Evolutionary conservation across 805 yeast species (phyloP).

Genomic region (Wickerhamomyces subpelliculosus): DNA sequence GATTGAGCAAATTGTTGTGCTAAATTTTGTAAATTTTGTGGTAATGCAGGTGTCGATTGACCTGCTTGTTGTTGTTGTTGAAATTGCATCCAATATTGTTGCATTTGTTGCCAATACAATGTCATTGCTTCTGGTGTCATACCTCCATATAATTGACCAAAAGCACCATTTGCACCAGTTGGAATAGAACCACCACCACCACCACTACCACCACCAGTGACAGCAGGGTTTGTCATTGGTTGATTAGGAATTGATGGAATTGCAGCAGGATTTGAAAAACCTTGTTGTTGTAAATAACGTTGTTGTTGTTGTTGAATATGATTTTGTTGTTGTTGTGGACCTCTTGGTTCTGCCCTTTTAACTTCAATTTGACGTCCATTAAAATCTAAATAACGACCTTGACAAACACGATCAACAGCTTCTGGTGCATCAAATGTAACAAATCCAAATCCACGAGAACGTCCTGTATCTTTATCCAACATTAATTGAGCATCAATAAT

Average conservation of each 20-base stretch:
- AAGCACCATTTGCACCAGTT: slow-evolving; percentile 1
- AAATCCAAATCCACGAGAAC: slow-evolving; percentile 96
- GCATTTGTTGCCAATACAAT: slow-evolving; percentile 58
- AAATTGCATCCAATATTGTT: slow-evolving; percentile 55
- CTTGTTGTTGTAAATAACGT: slow-evolving; percentile 16
- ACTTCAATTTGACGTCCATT: slow-evolving; percentile 85
- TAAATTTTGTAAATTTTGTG: background rate
- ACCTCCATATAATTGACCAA: slow-evolving; percentile 13
- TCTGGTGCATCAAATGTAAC: slow-evolving; percentile 92
- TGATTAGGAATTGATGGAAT: background rate
- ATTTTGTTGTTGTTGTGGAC: slow-evolving; percentile 46
- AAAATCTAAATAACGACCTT: slow-evolving; percentile 71
- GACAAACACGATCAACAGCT: slow-evolving; percentile 85
- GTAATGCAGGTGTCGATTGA: slow-evolving; percentile 7
- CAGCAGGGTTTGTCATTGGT: too few relatives aligned
- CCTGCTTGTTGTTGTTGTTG: slow-evolving; percentile 25
- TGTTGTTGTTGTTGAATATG: slow-evolving; percentile 24
- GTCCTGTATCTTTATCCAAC: slow-evolving; percentile 96
- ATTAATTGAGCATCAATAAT: slow-evolving; percentile 94
- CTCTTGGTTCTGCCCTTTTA: slow-evolving; percentile 78
- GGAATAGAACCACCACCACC: slow-evolving; percentile 20
- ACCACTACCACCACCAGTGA: slow-evolving; percentile 4
- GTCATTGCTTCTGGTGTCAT: slow-evolving; percentile 48
- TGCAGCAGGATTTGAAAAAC: slow-evolving; percentile 16
- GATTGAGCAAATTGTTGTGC: background rate